Base-by-base conservation (phyloP, 2,329 filamentous ascomycete species). In the Diaporthe helianthi region DNA sequence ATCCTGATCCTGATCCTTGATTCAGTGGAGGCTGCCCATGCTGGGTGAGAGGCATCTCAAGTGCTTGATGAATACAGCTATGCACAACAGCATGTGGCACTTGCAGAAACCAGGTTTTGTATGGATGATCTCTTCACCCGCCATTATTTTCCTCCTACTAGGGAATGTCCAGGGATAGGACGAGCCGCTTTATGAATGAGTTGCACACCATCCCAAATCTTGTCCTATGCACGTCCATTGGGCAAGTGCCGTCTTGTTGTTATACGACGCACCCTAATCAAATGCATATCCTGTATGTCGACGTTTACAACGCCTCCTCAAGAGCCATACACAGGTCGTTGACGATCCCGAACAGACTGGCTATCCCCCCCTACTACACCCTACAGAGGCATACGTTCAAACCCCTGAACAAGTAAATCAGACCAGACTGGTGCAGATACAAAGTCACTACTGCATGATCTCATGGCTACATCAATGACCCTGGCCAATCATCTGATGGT, bases 211-310 rank as follows among this genome's bases (percentile, higher is more conserved):
- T 13, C n/a, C 44, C 44, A 24, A 17, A 24, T 5, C 12, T 36
- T 41, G 24, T 47, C 29, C 29, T 63, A 10, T 26, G 36, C 58
- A 49, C 17, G 24, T 13, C n/a, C 24, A 4, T 49, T 63, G 44
- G 44, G 24, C 44, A 31, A 36, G 29, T 24, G 13, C 44, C n/a
- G 44, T n/a, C 58, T 49, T n/a, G 33, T 29, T n/a, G 29, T 26
- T n/a, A 36, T 9, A 49, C 22, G 13, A 12, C 6, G 17, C 29
- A 44, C n/a, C 17, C 60, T 15, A 10, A 61, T 63, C 60, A 67
- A 38, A 41, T 53, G 53, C 65, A 54, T n/a, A 31, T 19, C 66
- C 22, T 55, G 52, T 38, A 60, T 60, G 36, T 15, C 44, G 44
- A 53, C 9, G 49, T 53, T 60, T 41, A 38, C 66, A 36, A 49